phyloP scores from a whole-genome alignment of 2,329 filamentous ascomycete species.

The Aspergillus sp. region DNA sequence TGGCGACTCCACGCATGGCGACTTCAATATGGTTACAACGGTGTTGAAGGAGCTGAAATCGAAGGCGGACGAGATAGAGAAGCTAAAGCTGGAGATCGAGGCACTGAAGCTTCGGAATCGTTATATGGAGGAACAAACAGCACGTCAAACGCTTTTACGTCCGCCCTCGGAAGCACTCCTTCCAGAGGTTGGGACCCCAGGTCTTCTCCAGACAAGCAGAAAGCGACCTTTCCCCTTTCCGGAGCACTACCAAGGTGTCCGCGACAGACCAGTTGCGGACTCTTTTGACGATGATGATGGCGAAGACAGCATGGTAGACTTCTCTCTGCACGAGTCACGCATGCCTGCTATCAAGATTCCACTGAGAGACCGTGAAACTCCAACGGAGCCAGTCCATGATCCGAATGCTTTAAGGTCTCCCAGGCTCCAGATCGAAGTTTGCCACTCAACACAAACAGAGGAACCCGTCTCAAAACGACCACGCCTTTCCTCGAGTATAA shows the following conservation, averaged over 20 bases:
- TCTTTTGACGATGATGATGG: slow-evolving; percentile 40
- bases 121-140: slow-evolving; percentile 36
- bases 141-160: slow-evolving; percentile 19
- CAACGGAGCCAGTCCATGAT: slow-evolving; percentile 12
- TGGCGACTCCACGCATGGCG: slow-evolving; percentile 24
- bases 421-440: slow-evolving; percentile 23
- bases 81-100: slow-evolving; percentile 43
- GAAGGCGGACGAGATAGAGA: slow-evolving; percentile 46
- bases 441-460: slow-evolving; percentile 15
- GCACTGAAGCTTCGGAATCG: slow-evolving; percentile 42
- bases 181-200: slow-evolving; percentile 39
- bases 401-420: slow-evolving; percentile 17
- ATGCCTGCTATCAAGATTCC: slow-evolving; percentile 31
- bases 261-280: slow-evolving; percentile 34
- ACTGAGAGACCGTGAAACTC: slow-evolving; percentile 25
- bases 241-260: slow-evolving; percentile 32
- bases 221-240: slow-evolving; percentile 40
- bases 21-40: slow-evolving; percentile 44
- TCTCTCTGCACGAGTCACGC: slow-evolving; percentile 28
- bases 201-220: slow-evolving; percentile 37
- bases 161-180: slow-evolving; percentile 22
- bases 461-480: slow-evolving; percentile 35
- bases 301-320: slow-evolving; percentile 32
- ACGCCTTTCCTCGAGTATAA: slow-evolving; percentile 27
- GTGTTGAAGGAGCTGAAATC: slow-evolving; percentile 44